Percentiles rank a stretch among this genome's conserved stretches.
Conservation (phyloP, 2,329 filamentous ascomycete species). For the Fusarium duplospermum region DNA sequence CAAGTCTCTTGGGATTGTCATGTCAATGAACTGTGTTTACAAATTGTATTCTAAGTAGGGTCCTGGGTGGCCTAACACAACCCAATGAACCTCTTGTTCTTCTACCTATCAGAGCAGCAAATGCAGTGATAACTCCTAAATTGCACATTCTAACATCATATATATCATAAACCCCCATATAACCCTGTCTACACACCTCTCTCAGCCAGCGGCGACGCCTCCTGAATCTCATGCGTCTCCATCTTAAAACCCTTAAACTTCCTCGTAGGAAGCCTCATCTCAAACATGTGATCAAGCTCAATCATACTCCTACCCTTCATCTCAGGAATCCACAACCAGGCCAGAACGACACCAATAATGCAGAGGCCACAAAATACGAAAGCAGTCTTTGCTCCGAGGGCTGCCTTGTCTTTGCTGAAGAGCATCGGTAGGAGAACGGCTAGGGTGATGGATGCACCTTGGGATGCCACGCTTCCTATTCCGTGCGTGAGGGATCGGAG, state of each 20-base stretch:
- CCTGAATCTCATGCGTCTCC: constrained; percentile 14
- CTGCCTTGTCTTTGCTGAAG: constrained; percentile 46
- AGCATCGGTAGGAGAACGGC: constrained; percentile 43
- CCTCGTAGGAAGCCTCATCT: constrained; percentile 20
- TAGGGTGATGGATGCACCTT: constrained; percentile 49
- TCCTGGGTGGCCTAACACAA: neutral
- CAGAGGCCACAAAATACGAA: constrained; percentile 54
- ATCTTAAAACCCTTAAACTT: constrained; percentile 25
- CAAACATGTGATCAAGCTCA: constrained; percentile 42
- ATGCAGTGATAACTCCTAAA: no score
- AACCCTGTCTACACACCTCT: neutral
- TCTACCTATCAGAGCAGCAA: neutral
- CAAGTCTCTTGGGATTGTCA: neutral
- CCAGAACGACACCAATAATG: constrained; percentile 13
- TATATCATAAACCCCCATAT: neutral
- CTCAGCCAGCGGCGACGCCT: constrained; percentile 13
- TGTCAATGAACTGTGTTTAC: neutral
- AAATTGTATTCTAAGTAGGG: neutral
- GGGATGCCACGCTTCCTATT: constrained; percentile 54
- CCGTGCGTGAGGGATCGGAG: constrained; percentile 48
- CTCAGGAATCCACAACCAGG: constrained; percentile 43
- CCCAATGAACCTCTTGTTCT: neutral
- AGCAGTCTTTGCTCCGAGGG: constrained; percentile 54
- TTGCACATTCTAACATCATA: neutral
- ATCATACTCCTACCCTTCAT: constrained; percentile 38